Conservation (phyloP, 2,329 filamentous ascomycete genomes). For the Tolypocladium tropicale region DNA sequence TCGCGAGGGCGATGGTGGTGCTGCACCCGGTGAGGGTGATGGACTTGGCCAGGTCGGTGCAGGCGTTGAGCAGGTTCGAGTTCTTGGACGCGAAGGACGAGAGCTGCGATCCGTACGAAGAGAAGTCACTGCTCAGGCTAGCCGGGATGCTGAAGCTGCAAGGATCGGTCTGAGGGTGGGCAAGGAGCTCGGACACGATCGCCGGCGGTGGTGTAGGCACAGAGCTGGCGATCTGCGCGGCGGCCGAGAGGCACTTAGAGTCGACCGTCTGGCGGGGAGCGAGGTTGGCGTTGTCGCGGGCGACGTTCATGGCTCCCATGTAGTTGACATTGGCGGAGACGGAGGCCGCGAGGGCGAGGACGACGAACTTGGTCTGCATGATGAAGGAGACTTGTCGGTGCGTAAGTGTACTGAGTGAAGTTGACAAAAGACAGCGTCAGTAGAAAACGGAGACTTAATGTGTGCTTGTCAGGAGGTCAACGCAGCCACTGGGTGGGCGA, state of each 20-base stretch:
- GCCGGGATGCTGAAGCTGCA: constrained; percentile 21
- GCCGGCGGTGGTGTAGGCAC: constrained; percentile 20
- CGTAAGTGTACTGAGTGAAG: neutral
- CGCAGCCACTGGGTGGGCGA: neutral
- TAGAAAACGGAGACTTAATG: no score
- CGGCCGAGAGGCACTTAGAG: constrained; percentile 12
- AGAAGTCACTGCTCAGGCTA: constrained; percentile 19
- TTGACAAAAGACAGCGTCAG: neutral
- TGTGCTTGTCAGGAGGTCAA: neutral
- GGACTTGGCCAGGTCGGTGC: constrained; percentile 8
- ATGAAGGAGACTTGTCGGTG: constrained; percentile 4
- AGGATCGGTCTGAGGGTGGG: constrained; percentile 16
- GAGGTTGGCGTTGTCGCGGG: constrained; percentile 10
- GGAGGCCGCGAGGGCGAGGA: constrained; percentile 14
- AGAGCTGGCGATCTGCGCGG: constrained; percentile 11
- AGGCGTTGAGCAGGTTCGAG: constrained; percentile 16
- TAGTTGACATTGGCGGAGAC: constrained; percentile 14
- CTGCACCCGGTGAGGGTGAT: neutral
- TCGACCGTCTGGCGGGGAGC: constrained; percentile 13
- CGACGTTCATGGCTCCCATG: constrained; percentile 16
- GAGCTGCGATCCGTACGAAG: constrained; percentile 19
- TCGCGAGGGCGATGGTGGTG: constrained; percentile 3
- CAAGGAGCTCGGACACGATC: constrained; percentile 14
- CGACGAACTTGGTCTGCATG: constrained; percentile 17
- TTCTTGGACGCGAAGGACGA: constrained; percentile 19